Evolutionary conservation across 192 early-diverging fungal genomes (phyloP), one percentile per base, ranked within the genome.

Genomic region (Martensiomyces pterosporus): DNA sequence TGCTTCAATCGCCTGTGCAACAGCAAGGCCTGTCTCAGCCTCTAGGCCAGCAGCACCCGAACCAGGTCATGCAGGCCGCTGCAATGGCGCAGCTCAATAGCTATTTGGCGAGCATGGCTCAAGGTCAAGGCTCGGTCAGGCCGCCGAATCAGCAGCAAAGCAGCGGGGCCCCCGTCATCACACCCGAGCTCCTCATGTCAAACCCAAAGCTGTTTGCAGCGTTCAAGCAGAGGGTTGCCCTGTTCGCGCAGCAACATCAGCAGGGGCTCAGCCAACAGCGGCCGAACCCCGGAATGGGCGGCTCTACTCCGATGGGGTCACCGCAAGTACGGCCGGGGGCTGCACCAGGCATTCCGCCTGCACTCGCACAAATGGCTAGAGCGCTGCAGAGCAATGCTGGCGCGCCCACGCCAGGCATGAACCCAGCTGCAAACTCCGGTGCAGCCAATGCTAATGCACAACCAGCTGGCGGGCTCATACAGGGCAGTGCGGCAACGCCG

Each of bases 271-370:
- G 15, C 46, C 22, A 54, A 47, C 38, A 38, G 53, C 35, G 43
- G 42, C 23, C 25, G 24, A 15, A 33, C 43, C 16, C 38, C 43
- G 18, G 44, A n/a, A n/a, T n/a, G n/a, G n/a, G n/a, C n/a, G n/a
- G n/a, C n/a, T n/a, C 43, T 44, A 43, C 42, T 13, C 43, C 51
- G 35, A 46, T 67, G 15, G 46, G 47, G 5, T 67, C 64, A n/a
- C 64, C 64, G 25, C 64, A 59, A 22, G 49, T 64, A 24, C 67
- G 61, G 2, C 67, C 67, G 13, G 49, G 24, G 9, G 34, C 43
- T 45, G 38, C 57, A 23, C 51, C 60, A 2, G 58, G 58, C 23
- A 50, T 50, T n/a, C n/a, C n/a, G 44, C 38, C 52, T 3, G 34
- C 47, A 29, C 27, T 49, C 23, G 43, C 66, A 15, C 64, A 67